phyloP scores from a whole-genome alignment of 495 filamentous ascomycete species.

The Daldinia caldariorum region DNA sequence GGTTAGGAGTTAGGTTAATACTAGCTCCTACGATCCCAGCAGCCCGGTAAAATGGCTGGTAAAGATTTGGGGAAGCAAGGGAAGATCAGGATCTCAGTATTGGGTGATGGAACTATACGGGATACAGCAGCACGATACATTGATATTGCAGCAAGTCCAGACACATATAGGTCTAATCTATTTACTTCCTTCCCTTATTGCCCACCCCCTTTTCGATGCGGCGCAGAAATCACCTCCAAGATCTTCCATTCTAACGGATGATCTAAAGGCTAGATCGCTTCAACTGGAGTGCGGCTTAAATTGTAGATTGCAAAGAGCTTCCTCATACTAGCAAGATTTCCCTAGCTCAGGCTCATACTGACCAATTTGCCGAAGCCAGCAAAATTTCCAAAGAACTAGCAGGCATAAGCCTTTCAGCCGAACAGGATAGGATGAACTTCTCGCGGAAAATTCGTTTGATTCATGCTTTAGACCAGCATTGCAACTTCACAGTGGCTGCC shows the following conservation, averaged over 20 bases:
- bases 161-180: constrained; percentile 2
- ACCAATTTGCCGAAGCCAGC: constrained; percentile 30
- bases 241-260: constrained; percentile 3
- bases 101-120: constrained; percentile 50
- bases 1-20: constrained; percentile 31
- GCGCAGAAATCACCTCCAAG: constrained; percentile 1
- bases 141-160: constrained; percentile 21
- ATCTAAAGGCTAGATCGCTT: constrained; percentile 1
- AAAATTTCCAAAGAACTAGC: constrained; percentile 24
- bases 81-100: constrained; percentile 36
- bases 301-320: neutral
- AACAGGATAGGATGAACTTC: constrained; percentile 54
- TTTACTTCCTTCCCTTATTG: constrained; percentile 1
- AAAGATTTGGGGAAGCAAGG: constrained; percentile 43
- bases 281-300: constrained; percentile 10
- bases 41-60: constrained; percentile 54
- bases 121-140: constrained; percentile 33
- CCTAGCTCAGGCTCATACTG: constrained; percentile 6
- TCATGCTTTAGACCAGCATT: constrained; percentile 25
- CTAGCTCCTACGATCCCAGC: constrained; percentile 47
- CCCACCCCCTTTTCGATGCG: neutral
- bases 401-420: constrained; percentile 44
- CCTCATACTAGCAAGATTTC: constrained; percentile 9
- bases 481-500: constrained; percentile 28
- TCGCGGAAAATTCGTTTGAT: constrained; percentile 41